Percentiles rank a stretch among this genome's conserved stretches.
phyloP scores from a whole-genome alignment of 371 early-diverging fungal species.

The Gilbertella persicaria region DNA sequence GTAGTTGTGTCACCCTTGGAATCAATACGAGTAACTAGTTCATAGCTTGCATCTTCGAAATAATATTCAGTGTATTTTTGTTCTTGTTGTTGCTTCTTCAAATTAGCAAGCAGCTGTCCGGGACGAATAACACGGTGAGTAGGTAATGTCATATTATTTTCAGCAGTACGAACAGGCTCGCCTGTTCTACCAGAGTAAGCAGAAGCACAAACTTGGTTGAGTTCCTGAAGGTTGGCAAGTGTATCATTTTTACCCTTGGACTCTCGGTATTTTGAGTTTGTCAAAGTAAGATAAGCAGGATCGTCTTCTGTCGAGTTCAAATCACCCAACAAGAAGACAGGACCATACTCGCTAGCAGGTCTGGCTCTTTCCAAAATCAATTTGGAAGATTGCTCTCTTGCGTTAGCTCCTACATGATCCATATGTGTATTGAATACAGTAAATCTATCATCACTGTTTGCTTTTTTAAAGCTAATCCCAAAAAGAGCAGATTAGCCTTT shows the following conservation, averaged over 20 bases:
- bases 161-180: constrained; percentile 28
- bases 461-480: constrained; percentile 25
- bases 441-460: constrained; percentile 22
- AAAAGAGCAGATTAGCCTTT: not conserved
- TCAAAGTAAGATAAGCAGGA: constrained; percentile 38
- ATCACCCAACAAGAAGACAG: constrained; percentile 41
- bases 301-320: constrained; percentile 42
- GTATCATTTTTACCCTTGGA: constrained; percentile 25
- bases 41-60: constrained; percentile 40
- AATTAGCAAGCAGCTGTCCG: constrained; percentile 27
- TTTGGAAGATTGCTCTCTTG: constrained; percentile 34
- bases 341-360: constrained; percentile 5
- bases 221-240: constrained; percentile 22
- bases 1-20: constrained; percentile 20
- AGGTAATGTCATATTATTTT: constrained; percentile 35
- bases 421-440: constrained; percentile 41
- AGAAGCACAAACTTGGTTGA: constrained; percentile 28
- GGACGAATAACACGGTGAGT: constrained; percentile 46
- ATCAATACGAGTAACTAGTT: constrained; percentile 27
- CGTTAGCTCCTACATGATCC: constrained; percentile 32
- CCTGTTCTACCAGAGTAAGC: constrained; percentile 23
- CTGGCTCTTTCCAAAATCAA: constrained; percentile 24
- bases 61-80: constrained; percentile 4
- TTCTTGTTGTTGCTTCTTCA: constrained; percentile 16
- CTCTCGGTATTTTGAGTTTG: constrained; percentile 19